Conservation (phyloP, 2,329 filamentous ascomycete genomes). For the Alternaria dauci region DNA sequence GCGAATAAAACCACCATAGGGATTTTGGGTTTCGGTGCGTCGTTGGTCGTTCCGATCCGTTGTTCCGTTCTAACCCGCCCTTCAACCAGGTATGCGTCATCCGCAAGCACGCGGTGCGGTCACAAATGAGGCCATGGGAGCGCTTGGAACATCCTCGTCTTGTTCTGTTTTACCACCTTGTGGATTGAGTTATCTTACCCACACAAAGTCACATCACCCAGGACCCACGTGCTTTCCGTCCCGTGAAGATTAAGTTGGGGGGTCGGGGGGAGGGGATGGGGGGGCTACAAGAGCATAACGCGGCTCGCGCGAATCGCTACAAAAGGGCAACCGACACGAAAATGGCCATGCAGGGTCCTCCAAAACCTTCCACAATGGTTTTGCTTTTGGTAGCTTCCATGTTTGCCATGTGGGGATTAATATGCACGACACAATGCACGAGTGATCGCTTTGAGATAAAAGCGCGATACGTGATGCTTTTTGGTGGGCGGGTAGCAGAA, state of each 20-base stretch:
- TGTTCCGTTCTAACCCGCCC: constrained; percentile 9
- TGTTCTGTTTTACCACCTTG: neutral
- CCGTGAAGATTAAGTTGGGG: neutral
- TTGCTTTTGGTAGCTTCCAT: constrained; percentile 1
- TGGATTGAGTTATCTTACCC: neutral
- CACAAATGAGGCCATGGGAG: neutral
- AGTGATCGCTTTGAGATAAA: neutral
- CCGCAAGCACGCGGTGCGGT: neutral
- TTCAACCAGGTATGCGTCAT: constrained; percentile 11
- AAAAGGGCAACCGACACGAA: neutral
- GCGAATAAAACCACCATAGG: constrained; percentile 1
- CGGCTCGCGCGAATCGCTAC: constrained; percentile 10
- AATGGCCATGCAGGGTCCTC: constrained; percentile 9
- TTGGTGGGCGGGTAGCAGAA: neutral
- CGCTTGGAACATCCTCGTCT: neutral
- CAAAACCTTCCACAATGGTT: neutral
- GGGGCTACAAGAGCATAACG: neutral
- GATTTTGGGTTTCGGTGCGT: constrained; percentile 9
- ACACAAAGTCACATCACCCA: neutral
- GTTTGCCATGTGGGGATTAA: constrained; percentile 15
- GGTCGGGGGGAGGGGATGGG: no score
- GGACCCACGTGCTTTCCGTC: neutral
- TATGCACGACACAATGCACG: constrained; percentile 1
- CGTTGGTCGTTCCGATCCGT: constrained; percentile 20
- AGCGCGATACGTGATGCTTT: constrained; percentile 6